Conservation (phyloP, 2,329 filamentous ascomycete species). For the Trichoderma breve region DNA sequence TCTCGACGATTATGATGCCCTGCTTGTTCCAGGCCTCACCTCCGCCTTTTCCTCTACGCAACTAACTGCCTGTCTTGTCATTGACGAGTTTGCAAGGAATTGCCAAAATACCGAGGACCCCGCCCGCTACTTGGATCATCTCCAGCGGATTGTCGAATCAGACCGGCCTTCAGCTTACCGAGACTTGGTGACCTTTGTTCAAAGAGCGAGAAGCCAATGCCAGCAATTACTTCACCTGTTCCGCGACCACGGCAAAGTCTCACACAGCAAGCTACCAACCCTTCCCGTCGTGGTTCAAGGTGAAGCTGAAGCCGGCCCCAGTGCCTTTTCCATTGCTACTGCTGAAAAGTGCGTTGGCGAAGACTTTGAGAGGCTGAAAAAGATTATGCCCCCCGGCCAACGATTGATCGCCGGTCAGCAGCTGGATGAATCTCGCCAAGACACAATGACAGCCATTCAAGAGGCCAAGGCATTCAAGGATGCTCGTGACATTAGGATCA, state of each 20-base stretch:
- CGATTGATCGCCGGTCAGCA: conserved; percentile 79
- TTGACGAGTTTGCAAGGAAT: conserved; percentile 82
- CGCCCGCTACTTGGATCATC: conserved; percentile 56
- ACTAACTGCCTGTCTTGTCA: conserved; percentile 74
- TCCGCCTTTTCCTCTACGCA: conserved; percentile 84
- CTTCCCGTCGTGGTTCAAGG: conserved; percentile 92
- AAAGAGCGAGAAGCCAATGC: conserved; percentile 87
- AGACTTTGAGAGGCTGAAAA: conserved; percentile 87
- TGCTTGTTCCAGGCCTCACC: conserved; percentile 63
- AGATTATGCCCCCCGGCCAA: conserved; percentile 82
- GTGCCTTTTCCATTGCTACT: conserved; percentile 82
- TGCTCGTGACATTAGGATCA: conserved; percentile 79
- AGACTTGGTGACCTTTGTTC: conserved; percentile 85
- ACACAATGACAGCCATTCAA: conserved; percentile 68
- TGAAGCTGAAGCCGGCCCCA: conserved; percentile 85
- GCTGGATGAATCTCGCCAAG: conserved; percentile 71
- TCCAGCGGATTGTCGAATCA: conserved; percentile 75
- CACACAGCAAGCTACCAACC: conserved; percentile 69
- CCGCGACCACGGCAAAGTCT: conserved; percentile 82
- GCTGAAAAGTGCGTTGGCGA: conserved; percentile 83
- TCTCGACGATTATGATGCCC: conserved; percentile 62
- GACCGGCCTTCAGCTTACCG: conserved; percentile 81
- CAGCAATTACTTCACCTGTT: conserved; percentile 88
- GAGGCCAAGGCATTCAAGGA: conserved; percentile 79
- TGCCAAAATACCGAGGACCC: conserved; percentile 42